These are phyloP conservation scores for Fonsecaea pedrosoi DNA, from an alignment of 2,329 filamentous ascomycete genomes.

Conservation along the genomic window DNA sequence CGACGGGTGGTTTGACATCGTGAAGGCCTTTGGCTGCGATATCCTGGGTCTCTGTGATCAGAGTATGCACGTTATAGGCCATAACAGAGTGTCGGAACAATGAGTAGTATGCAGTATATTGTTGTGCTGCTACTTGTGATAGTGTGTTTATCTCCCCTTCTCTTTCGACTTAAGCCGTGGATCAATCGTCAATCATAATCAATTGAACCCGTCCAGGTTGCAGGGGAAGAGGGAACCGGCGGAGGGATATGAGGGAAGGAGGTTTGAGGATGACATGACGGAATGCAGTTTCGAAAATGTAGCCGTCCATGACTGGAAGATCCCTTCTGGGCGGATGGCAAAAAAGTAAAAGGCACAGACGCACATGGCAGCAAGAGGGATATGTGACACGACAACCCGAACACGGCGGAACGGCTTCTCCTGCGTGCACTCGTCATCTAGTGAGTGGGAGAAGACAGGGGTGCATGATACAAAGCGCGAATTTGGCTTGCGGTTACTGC, in stretches of 20 bases:
- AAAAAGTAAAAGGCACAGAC: conserved; percentile 18
- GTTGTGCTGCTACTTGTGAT: conserved; percentile 3
- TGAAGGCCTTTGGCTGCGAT: conserved; percentile 28
- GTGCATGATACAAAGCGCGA: not conserved
- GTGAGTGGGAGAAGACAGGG: not conserved
- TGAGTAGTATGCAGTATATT: not conserved
- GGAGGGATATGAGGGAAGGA: conserved; percentile 10
- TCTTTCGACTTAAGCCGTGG: not conserved
- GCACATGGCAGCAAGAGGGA: conserved; percentile 21
- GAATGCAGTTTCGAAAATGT: conserved; percentile 9
- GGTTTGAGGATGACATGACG: conserved; percentile 25
- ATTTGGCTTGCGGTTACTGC: not conserved
- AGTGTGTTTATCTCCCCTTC: not conserved
- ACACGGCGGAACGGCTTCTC: not conserved
- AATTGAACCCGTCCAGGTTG: conserved; percentile 16
- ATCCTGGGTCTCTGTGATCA: conserved; percentile 31
- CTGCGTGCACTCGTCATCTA: not conserved
- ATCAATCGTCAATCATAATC: conserved; percentile 24
- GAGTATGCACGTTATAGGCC: conserved; percentile 33
- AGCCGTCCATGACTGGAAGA: not conserved
- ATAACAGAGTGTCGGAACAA: conserved; percentile 18
- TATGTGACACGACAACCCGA: conserved; percentile 15
- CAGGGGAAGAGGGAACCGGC: conserved; percentile 4
- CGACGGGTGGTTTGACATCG: conserved; percentile 24
- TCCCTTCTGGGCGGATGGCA: conserved; percentile 20